Evolutionary conservation across 1,139 yeast species (phyloP), one percentile per base, ranked within the genome.

Genomic region (Hanseniaspora uvarum): DNA sequence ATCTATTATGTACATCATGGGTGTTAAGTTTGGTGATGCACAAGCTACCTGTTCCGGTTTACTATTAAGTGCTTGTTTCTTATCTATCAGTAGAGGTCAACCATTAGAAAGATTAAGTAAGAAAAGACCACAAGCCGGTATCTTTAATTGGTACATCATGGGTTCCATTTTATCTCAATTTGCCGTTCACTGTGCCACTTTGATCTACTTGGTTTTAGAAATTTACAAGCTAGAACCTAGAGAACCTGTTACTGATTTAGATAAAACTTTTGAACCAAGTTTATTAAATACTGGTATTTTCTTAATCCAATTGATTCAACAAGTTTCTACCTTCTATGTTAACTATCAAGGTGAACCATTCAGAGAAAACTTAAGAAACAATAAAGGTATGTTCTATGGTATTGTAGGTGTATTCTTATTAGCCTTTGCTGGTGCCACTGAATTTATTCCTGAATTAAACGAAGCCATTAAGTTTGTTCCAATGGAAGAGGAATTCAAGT

Each of bases 341-440:
- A 92, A 92, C 72, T 92, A 92, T 70, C 96, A 87, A 72, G 99
- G 99, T 51, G 81, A 85, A 61, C 99, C 99, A 54, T 94, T 94
- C 74, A 83, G 95, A 68, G 96, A 94, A 71, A 81, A 88, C 58
- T 84, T 92, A 63, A 75, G 76, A 56, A 95, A 83, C 69, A 92
- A 92, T 72, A 86, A 83, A 72, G 97, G 97, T 59, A 92, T 92
- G 98, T 92, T 84, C 72, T 92, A 86, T 64, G 98, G 99, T 30
- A 76, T 92, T 58, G 68, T 92, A 47, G 96, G 96, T 60, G 97
- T 92, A 62, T 86, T 94, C 37, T 87, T 78, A 43, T 76, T 92
- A 63, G 95, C 97, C 1, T 70, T 92, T 58, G 78, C 94, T 18
- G 95, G 98, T 26, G 82, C 97, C 8, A 88, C 97, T 30, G 99